Evolutionary conservation across 2,329 filamentous ascomycete genomes (phyloP).

Genomic region (Chrysoporthe puriensis): DNA sequence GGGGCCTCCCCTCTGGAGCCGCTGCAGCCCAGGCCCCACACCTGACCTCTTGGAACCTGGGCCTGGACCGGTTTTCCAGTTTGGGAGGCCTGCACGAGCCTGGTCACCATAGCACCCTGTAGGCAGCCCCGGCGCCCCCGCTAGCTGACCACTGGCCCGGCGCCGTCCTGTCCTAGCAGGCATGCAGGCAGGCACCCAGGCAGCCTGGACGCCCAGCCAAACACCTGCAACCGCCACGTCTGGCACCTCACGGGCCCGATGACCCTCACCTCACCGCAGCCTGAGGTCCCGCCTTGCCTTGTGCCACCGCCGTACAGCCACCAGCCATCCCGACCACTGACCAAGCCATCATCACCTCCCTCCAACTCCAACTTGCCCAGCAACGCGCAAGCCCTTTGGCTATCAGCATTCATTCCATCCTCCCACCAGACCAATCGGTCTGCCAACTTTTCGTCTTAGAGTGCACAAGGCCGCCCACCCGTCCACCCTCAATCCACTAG

Average conservation of each 20-base stretch:
- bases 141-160: neutral
- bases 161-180: neutral
- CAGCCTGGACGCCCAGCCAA: neutral
- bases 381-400: constrained; percentile 2
- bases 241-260: neutral
- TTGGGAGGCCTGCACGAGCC: neutral
- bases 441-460: neutral
- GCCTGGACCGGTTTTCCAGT: constrained; percentile 6
- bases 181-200: neutral
- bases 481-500: neutral
- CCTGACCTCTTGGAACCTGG: constrained; percentile 2
- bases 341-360: constrained; percentile 1
- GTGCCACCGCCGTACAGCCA: constrained; percentile 17
- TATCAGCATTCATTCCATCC: neutral
- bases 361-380: constrained; percentile 8
- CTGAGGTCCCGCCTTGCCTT: constrained; percentile 2
- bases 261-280: constrained; percentile 13
- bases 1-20: neutral
- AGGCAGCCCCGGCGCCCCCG: neutral
- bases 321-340: constrained; percentile 10
- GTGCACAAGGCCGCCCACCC: neutral
- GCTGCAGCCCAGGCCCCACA: constrained; percentile 6
- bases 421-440: neutral
- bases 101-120: too few species aligned
- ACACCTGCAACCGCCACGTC: neutral